These are phyloP conservation scores for Pythium phragmitis DNA, from an alignment of 352 stramenopile genomes.

Conservation along the genomic window DNA sequence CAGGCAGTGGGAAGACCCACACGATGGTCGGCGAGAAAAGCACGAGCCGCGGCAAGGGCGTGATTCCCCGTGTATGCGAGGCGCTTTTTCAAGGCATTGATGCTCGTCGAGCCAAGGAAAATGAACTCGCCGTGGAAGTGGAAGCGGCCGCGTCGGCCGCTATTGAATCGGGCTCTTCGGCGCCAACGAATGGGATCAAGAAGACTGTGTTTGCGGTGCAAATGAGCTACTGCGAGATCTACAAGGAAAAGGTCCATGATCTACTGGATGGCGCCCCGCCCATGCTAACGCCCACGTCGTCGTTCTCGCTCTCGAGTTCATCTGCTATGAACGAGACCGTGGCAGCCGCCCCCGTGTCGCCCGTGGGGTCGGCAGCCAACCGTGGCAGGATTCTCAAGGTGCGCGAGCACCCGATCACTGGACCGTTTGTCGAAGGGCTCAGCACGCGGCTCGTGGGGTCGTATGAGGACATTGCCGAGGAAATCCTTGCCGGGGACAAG, in stretches of 20 bases:
- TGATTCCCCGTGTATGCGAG: slow-evolving; percentile 81
- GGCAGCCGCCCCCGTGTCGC: slow-evolving; percentile 4
- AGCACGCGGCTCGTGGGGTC: slow-evolving; percentile 63
- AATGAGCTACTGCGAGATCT: slow-evolving; percentile 86
- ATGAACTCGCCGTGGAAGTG: slow-evolving; percentile 16
- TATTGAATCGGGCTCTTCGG: not conserved
- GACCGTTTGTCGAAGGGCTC: slow-evolving; percentile 82
- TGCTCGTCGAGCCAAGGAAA: slow-evolving; percentile 31
- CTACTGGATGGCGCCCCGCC: slow-evolving; percentile 43
- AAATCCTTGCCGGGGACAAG: slow-evolving; percentile 90
- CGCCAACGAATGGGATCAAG: slow-evolving; percentile 28
- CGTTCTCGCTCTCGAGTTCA: slow-evolving; percentile 33
- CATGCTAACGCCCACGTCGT: slow-evolving; percentile 15
- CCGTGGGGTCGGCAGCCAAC: not conserved
- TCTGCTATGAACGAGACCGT: slow-evolving; percentile 1
- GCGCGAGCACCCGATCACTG: slow-evolving; percentile 78
- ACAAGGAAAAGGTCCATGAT: slow-evolving; percentile 88
- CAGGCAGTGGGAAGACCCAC: slow-evolving; percentile 79
- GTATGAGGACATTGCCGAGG: slow-evolving; percentile 79
- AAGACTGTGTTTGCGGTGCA: slow-evolving; percentile 29
- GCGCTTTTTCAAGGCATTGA: slow-evolving; percentile 74
- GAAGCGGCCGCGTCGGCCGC: slow-evolving; percentile 2
- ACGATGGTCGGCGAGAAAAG: slow-evolving; percentile 82
- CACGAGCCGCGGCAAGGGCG: slow-evolving; percentile 45
- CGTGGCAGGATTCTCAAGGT: slow-evolving; percentile 55